Evolutionary conservation across 2,329 filamentous ascomycete species (phyloP), one percentile per base, ranked within the genome.

Genomic region (Cyphellophora europaea): DNA sequence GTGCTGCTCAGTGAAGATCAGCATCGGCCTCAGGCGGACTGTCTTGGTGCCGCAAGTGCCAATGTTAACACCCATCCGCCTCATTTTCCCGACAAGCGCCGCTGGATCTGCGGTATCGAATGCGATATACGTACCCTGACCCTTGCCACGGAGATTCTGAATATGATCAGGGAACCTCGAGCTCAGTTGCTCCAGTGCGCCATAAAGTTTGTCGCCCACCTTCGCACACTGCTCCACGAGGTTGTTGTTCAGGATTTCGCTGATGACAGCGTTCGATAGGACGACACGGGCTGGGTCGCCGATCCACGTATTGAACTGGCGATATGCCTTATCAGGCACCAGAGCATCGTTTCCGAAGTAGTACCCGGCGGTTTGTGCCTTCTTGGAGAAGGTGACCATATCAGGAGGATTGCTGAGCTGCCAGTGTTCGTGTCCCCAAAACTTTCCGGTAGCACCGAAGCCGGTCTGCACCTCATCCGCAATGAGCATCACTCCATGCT

Each of bases 351-450:
- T 79, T 41, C 80, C 80, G 56, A 78, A 94, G 71, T 89, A 94
- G 71, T 89, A 94, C 21, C 86, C 86, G 8, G 87, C 86, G 2
- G 87, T 83, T 65, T 94, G 86, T 2, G 86, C 87, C 71, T 94
- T 94, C 71, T 94, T 94, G 55, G 77, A 83, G 66, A 93, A 94
- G 40, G 86, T 93, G 27, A 94, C 86, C 69, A 94, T 91, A 66
- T 94, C 86, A n/a, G 21, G 21, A 8, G 21, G 21, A 25, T 8
- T 8, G 21, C n/a, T n/a, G 8, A 1, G 87, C 86, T 6, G 86
- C 87, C 87, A 94, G 76, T 93, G 86, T 52, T 93, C 85, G 66
- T 93, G 87, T 6, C 86, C 86, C 87, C 86, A 94, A 77, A 93
- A 93, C 59, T 83, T 85, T 51, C 86, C 86, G 0, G 86, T 94